Percentiles rank a stretch among this genome's conserved stretches.
Conservation (phyloP, 140 eudicot genomes). For the Oenanthe javanica region DNA sequence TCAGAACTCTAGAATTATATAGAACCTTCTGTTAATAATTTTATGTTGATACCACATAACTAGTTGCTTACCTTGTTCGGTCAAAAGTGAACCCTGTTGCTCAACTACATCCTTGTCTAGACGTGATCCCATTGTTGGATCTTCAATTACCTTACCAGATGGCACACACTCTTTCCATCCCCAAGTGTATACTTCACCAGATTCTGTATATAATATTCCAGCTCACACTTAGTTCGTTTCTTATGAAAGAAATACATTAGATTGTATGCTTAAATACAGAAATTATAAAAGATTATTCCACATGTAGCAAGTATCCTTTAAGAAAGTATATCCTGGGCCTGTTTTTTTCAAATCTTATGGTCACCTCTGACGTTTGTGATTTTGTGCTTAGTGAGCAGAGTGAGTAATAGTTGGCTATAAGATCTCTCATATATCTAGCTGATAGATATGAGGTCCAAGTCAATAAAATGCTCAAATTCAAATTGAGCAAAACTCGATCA, state of each 20-base stretch:
- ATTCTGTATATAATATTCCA: slow-evolving; percentile 34
- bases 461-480: not conserved
- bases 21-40: not conserved
- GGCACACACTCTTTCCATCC: slow-evolving; percentile 99
- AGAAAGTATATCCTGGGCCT: not conserved
- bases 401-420: not conserved
- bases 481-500: not conserved
- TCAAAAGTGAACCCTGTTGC: slow-evolving; percentile 38
- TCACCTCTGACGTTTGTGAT: not conserved
- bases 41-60: slow-evolving; percentile 1
- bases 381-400: not conserved
- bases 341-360: not conserved
- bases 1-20: slow-evolving; percentile 18
- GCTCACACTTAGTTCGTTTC: not conserved
- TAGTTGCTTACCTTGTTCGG: slow-evolving; percentile 61
- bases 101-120: slow-evolving; percentile 56
- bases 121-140: slow-evolving; percentile 42
- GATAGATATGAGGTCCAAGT: not conserved
- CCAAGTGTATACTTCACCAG: slow-evolving; percentile 91
- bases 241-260: not conserved
- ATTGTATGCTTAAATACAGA: not conserved
- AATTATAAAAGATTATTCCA: not conserved
- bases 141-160: slow-evolving; percentile 78
- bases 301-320: not conserved
- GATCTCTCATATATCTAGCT: not conserved